Percentiles rank a stretch among this genome's conserved stretches.
Conservation (phyloP, 2,329 filamentous ascomycete genomes). For the Karstenula rhodostoma region DNA sequence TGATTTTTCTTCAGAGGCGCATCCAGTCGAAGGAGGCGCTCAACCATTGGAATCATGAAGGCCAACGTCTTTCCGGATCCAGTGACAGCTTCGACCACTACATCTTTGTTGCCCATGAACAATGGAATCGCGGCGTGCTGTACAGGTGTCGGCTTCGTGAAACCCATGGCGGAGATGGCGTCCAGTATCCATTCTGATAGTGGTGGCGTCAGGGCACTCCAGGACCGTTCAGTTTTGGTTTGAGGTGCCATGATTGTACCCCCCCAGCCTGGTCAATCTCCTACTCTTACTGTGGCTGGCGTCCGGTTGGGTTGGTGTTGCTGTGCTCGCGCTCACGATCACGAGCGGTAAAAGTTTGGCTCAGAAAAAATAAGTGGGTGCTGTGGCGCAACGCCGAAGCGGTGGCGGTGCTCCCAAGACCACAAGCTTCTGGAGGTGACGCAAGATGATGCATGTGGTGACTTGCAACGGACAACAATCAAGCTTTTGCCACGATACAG, state of each 20-base stretch:
- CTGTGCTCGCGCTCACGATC: conserved; percentile 2
- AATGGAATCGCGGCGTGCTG: conserved; percentile 90
- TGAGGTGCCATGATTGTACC: conserved; percentile 44
- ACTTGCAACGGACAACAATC: neutral
- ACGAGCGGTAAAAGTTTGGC: conserved; percentile 17
- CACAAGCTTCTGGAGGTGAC: conserved; percentile 12
- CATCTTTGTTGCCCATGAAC: conserved; percentile 88
- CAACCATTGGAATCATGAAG: conserved; percentile 83
- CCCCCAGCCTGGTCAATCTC: neutral
- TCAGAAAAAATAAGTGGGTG: conserved; percentile 28
- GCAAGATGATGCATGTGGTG: conserved; percentile 5
- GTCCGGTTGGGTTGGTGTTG: neutral
- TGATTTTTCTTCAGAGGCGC: conserved; percentile 90
- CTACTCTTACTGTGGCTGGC: conserved; percentile 4
- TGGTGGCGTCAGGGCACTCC: conserved; percentile 74
- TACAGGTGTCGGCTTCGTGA: conserved; percentile 89
- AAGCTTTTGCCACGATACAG: neutral
- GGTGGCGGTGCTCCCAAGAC: conserved; percentile 14
- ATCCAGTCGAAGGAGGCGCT: conserved; percentile 80
- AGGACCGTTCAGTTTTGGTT: conserved; percentile 58
- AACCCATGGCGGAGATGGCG: conserved; percentile 84
- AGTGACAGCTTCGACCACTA: conserved; percentile 77
- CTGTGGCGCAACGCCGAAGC: conserved; percentile 9
- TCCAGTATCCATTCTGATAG: conserved; percentile 86
- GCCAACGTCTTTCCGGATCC: conserved; percentile 47